These are phyloP conservation scores for Cutaneotrichosporon daszewskae DNA, from an alignment of 1,284 basidiomycete species.

Conservation along the genomic window DNA sequence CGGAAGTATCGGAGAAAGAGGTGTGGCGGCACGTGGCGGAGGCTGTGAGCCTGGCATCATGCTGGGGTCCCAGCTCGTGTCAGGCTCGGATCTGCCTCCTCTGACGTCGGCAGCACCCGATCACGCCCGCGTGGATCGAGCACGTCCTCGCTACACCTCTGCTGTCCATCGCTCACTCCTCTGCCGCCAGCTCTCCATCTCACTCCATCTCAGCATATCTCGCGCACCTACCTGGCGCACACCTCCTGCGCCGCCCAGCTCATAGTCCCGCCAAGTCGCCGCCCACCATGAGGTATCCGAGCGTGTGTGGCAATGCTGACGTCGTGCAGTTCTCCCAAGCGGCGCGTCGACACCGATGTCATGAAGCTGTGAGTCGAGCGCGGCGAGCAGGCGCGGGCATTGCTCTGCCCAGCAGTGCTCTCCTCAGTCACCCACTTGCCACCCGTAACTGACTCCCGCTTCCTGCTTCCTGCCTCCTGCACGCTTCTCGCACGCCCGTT, in stretches of 20 bases:
- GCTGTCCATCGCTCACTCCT: not conserved
- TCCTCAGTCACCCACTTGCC: conserved; percentile 13
- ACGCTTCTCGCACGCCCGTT: not conserved
- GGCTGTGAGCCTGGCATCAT: not conserved
- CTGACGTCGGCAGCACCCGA: not conserved
- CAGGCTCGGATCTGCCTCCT: too few relatives aligned
- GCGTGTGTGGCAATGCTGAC: conserved; percentile 6
- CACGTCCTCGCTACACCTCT: not conserved
- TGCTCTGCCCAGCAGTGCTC: not conserved
- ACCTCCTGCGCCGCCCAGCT: too few relatives aligned
- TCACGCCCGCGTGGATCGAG: not conserved
- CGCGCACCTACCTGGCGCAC: too few relatives aligned
- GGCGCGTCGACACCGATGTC: conserved; percentile 97
- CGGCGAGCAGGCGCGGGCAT: not conserved
- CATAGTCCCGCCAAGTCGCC: not conserved
- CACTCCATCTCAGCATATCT: too few relatives aligned
- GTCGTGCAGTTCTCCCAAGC: conserved; percentile 64
- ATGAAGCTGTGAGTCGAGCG: conserved; percentile 81
- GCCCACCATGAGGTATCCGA: conserved; percentile 28
- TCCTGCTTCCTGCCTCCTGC: not conserved
- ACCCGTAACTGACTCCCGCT: conserved; percentile 2
- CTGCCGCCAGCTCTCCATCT: too few relatives aligned
- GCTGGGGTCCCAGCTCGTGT: too few relatives aligned
- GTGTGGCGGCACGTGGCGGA: conserved; percentile 4
- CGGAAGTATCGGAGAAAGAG: conserved; percentile 10